Percentiles rank a stretch among this genome's conserved stretches.
Conservation (phyloP, 2,329 filamentous ascomycete genomes). For the Xylogone sp. region DNA sequence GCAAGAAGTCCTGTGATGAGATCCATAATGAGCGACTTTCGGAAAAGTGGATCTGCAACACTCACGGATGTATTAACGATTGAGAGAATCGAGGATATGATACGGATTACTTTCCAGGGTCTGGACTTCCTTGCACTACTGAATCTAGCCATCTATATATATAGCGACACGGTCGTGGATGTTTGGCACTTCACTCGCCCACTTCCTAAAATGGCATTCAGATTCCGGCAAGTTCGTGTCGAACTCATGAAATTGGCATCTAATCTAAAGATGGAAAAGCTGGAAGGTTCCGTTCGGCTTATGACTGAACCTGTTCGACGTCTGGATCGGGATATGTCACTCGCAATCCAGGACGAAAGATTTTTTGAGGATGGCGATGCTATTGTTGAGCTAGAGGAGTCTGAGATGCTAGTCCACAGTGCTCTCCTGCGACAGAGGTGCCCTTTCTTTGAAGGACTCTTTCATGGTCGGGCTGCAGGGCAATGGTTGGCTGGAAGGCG, state of each 20-base stretch:
- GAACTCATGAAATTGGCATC: slow-evolving; percentile 87
- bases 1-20: slow-evolving; percentile 70
- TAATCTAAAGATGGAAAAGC: slow-evolving; percentile 62
- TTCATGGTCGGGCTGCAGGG: slow-evolving; percentile 81
- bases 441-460: slow-evolving; percentile 88
- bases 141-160: slow-evolving; percentile 75
- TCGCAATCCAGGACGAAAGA: slow-evolving; percentile 61
- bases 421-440: slow-evolving; percentile 77
- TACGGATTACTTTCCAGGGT: slow-evolving; percentile 61
- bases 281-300: slow-evolving; percentile 75
- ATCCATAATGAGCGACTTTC: slow-evolving; percentile 54
- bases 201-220: slow-evolving; percentile 59
- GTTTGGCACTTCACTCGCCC: slow-evolving; percentile 76
- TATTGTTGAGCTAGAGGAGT: slow-evolving; percentile 66
- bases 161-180: slow-evolving; percentile 75
- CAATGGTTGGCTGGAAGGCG: slow-evolving; percentile 75
- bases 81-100: slow-evolving; percentile 41
- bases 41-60: slow-evolving; percentile 48
- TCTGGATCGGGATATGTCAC: slow-evolving; percentile 65
- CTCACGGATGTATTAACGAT: slow-evolving; percentile 60
- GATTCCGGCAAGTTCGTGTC: slow-evolving; percentile 74
- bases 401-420: slow-evolving; percentile 72
- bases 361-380: slow-evolving; percentile 82
- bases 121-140: slow-evolving; percentile 76
- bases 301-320: slow-evolving; percentile 64